These are phyloP conservation scores for Mercurialis annua DNA, from an alignment of 345 rosid species.

Conservation along the genomic window DNA sequence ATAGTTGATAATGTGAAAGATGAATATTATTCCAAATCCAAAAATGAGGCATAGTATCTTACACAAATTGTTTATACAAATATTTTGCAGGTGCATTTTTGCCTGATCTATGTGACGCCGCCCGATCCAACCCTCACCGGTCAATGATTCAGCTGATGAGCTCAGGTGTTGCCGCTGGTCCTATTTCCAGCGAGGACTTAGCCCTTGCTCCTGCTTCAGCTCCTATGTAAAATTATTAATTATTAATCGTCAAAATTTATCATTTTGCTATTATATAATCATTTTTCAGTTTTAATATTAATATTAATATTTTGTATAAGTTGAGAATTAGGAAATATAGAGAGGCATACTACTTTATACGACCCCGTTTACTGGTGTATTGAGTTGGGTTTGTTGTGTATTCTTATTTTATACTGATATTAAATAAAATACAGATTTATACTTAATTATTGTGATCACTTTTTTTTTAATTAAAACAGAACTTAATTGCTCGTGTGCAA, in stretches of 20 bases:
- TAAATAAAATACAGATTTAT: background rate
- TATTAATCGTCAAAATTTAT: background rate
- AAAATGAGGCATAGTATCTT: background rate
- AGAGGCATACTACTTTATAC: no score
- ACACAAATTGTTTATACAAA: background rate
- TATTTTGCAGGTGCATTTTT: conserved; percentile 89
- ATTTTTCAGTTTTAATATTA: background rate
- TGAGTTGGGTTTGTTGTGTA: background rate
- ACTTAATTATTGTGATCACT: no score
- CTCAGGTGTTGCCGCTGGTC: conserved; percentile 57
- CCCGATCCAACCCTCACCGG: conserved; percentile 63
- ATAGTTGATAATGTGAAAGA: background rate
- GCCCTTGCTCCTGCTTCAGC: conserved; percentile 26
- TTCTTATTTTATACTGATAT: background rate
- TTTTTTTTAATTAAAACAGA: no score
- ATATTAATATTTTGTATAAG: background rate
- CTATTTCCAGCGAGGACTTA: conserved; percentile 21
- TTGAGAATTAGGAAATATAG: background rate
- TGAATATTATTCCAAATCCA: background rate
- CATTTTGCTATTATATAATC: background rate
- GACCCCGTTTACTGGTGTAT: background rate
- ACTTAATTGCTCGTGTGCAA: no score
- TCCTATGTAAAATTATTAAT: conserved; percentile 9
- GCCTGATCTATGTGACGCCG: conserved; percentile 72
- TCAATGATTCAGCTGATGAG: conserved; percentile 67